A percentile compares a stretch with the other conserved stretches of the same genome.
phyloP scores from a whole-genome alignment of 73 alveolate species.

The Uronychia setigera region DNA sequence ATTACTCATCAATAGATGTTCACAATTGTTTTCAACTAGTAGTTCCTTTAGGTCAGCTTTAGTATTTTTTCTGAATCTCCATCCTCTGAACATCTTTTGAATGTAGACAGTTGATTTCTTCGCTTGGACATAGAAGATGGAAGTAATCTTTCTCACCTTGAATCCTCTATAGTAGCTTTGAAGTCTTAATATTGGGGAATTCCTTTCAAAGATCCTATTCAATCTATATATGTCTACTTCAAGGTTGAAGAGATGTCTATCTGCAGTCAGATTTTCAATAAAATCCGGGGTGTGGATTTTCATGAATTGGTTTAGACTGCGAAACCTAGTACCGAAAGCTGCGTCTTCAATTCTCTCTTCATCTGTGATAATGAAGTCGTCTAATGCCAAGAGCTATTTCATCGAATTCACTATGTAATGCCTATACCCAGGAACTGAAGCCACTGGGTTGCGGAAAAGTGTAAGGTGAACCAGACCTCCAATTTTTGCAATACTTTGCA shows the following conservation, averaged over 20 bases:
- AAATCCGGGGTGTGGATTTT: constrained; percentile 62
- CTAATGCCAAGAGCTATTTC: constrained; percentile 51
- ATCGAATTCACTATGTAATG: constrained; percentile 62
- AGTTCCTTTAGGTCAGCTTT: constrained; percentile 58
- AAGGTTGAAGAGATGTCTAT: constrained; percentile 60
- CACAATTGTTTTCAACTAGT: constrained; percentile 37
- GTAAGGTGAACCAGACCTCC: constrained; percentile 61
- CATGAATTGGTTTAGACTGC: constrained; percentile 63
- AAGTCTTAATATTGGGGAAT: constrained; percentile 50
- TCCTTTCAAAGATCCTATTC: constrained; percentile 58
- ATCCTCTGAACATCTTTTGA: constrained; percentile 55
- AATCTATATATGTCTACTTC: constrained; percentile 63
- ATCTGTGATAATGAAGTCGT: constrained; percentile 62
- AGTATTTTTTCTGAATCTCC: constrained; percentile 34
- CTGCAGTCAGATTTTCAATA: constrained; percentile 60
- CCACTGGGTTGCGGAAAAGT: constrained; percentile 56
- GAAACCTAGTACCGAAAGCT: constrained; percentile 47
- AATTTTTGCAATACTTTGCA: constrained; percentile 39
- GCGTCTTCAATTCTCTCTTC: constrained; percentile 74
- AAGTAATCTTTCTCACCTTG: constrained; percentile 26
- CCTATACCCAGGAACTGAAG: constrained; percentile 64
- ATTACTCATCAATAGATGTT: constrained; percentile 48
- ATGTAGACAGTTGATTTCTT: constrained; percentile 33
- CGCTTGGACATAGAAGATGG: constrained; percentile 15
- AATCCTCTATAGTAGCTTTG: constrained; percentile 56